A percentile compares a stretch with the other conserved stretches of the same genome.
Evolutionary conservation across 1,139 yeast genomes (phyloP).

Genomic region (Petasospora fabianii): DNA sequence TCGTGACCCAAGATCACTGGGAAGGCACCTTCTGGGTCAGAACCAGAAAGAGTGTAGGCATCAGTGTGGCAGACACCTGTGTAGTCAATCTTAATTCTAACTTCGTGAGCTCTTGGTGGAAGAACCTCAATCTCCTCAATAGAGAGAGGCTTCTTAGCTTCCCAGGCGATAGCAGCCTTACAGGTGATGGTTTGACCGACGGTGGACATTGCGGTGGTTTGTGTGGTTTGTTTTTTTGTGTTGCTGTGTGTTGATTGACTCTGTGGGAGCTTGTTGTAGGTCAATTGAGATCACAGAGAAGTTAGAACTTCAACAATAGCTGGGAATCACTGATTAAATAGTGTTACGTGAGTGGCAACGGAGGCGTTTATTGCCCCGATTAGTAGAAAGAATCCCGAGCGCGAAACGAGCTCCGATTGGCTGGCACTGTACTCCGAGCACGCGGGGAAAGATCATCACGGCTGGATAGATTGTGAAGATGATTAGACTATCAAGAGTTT

Average conservation of each 20-base stretch:
- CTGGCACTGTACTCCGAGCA: no score
- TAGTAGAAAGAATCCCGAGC: constrained; percentile 5
- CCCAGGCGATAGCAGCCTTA: constrained; percentile 98
- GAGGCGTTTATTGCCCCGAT: constrained; percentile 5
- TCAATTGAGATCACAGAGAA: background rate
- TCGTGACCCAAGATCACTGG: constrained; percentile 93
- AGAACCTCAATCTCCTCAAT: constrained; percentile 87
- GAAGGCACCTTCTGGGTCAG: constrained; percentile 95
- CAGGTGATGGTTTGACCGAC: constrained; percentile 65
- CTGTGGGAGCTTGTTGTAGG: background rate
- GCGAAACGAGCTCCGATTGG: constrained; percentile 13
- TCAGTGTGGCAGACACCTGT: constrained; percentile 99
- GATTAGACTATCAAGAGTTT: no score
- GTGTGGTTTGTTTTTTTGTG: background rate
- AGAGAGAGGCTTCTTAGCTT: constrained; percentile 78
- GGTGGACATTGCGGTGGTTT: constrained; percentile 15
- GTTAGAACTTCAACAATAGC: no score
- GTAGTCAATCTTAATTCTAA: constrained; percentile 78
- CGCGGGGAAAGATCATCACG: no score
- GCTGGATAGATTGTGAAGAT: no score
- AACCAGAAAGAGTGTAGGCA: constrained; percentile 91
- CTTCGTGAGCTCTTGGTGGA: constrained; percentile 96
- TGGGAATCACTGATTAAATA: background rate
- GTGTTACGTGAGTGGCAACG: background rate
- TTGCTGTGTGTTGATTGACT: background rate